Evolutionary conservation across 805 yeast species (phyloP).

Genomic region (Hermanozyma aechmeae): DNA sequence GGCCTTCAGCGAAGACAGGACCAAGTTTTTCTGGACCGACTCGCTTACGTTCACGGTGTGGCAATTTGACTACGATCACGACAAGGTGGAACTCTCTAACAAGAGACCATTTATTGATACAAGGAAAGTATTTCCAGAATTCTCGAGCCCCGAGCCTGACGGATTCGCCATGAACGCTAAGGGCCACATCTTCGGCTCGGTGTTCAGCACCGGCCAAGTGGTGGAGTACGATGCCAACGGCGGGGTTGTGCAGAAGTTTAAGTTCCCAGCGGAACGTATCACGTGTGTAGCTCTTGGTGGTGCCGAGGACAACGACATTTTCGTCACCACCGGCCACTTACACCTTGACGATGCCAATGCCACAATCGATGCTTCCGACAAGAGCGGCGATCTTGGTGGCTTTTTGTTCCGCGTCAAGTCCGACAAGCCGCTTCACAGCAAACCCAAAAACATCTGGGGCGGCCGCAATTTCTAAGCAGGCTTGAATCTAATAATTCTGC

Average conservation of each 20-base stretch:
- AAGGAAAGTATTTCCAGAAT: slow-evolving; percentile 8
- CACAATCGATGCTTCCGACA: slow-evolving; percentile 13
- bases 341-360: slow-evolving; percentile 31
- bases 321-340: slow-evolving; percentile 58
- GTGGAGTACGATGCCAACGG: slow-evolving; percentile 45
- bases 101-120: slow-evolving; percentile 14
- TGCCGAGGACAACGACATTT: slow-evolving; percentile 37
- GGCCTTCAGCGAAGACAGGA: slow-evolving; percentile 21
- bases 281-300: slow-evolving; percentile 72
- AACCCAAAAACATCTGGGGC: slow-evolving; percentile 20
- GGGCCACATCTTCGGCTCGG: slow-evolving; percentile 54
- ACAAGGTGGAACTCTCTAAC: slow-evolving; percentile 18
- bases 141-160: slow-evolving; percentile 57
- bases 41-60: slow-evolving; percentile 25
- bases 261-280: slow-evolving; percentile 51
- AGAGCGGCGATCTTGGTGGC: slow-evolving; percentile 51
- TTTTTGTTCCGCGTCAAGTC: slow-evolving; percentile 40
- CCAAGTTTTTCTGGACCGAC: slow-evolving; percentile 31
- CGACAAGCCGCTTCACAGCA: slow-evolving; percentile 18
- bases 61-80: slow-evolving; percentile 28
- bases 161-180: slow-evolving; percentile 56
- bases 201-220: slow-evolving; percentile 53
- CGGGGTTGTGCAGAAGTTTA: slow-evolving; percentile 37
- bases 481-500: neutral
- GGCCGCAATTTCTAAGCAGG: slow-evolving; percentile 5